Base-by-base conservation (phyloP, 371 early-diverging fungal genomes). In the Batrachochytrium dendrobatidis region DNA sequence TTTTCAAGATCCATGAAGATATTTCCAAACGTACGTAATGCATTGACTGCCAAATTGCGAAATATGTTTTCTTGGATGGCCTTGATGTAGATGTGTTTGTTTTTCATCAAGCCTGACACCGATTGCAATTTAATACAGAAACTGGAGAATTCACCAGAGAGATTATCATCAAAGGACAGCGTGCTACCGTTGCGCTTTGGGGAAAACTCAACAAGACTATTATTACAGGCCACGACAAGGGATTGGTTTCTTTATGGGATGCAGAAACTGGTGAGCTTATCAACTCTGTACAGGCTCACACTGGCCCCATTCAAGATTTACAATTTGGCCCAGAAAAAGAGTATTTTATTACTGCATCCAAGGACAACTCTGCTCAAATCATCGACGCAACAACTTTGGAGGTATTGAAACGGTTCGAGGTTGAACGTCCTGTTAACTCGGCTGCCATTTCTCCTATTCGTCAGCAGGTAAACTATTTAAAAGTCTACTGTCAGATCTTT, bases 401-500 rank as follows among this genome's bases (percentile, higher is more conserved):
- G 53, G 72, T 80, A 24, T 76, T 95, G 68, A 96, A 96, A 80
- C 77, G 73, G 39, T 99, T 87, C 78, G 69, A 79, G 48, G 86
- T 94, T 7, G 95, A 96, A 65, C 90, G 97, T 25, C 95, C 96
- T 22, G 86, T 99, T 62, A 99, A 99, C 80, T 87, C 94, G 33
- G 98, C 99, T 3, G 74, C 90, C 8, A 79, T 99, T 49, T 94
- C 94, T 26, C 94, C 98, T 43, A 80, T 85, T 43, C 64, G 69
- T 18, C 73, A 72, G 3, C 79, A 81, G 60, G 67, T 74, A 33
- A 28, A 51, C 43, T 58, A 18, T 58, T 20, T n/a, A n/a, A n/a
- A n/a, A n/a, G 7, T 45, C 24, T 12, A 5, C 26, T 45, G 46
- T 5, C 3, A 24, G 3, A 5, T 26, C 46, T 5, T 45, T 3